phyloP scores from a whole-genome alignment of 1,284 basidiomycete species.

The Marasmius fiardii region DNA sequence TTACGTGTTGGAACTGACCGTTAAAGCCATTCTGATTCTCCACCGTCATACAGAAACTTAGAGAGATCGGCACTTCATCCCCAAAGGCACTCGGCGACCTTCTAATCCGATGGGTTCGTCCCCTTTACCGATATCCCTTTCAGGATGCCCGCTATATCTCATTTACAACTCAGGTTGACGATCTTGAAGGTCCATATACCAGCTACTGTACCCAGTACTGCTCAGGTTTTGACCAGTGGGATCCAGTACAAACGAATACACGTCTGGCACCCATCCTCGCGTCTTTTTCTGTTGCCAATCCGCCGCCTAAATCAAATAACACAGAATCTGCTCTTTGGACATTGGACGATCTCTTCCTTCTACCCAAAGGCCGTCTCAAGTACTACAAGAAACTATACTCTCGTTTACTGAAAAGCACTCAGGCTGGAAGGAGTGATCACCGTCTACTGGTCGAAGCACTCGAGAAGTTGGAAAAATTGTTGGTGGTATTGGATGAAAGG shows the following conservation, averaged over 20 bases:
- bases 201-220: constrained; percentile 76
- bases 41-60: constrained; percentile 68
- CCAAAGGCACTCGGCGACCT: constrained; percentile 95
- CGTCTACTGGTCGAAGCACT: constrained; percentile 77
- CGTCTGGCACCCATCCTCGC: constrained; percentile 69
- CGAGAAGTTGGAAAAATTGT: constrained; percentile 75
- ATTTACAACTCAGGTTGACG: constrained; percentile 66
- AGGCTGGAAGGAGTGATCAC: constrained; percentile 87
- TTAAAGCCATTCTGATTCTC: constrained; percentile 13
- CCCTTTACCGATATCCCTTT: constrained; percentile 1
- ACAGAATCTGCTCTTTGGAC: constrained; percentile 65
- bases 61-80: constrained; percentile 91
- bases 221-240: constrained; percentile 82
- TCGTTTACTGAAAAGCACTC: constrained; percentile 84
- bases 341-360: constrained; percentile 82
- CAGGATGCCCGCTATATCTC: constrained; percentile 12
- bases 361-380: constrained; percentile 81
- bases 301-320: constrained; percentile 48
- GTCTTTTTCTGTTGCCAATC: constrained; percentile 64
- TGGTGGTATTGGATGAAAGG: constrained; percentile 66
- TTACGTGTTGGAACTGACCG: not conserved
- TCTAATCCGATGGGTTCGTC: constrained; percentile 91
- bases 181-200: constrained; percentile 85
- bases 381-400: constrained; percentile 95
- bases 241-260: constrained; percentile 72